Evolutionary conservation across 1,139 yeast genomes (phyloP), one percentile per base, ranked within the genome.

Genomic region (Nakaseomyces uthaithaninus): DNA sequence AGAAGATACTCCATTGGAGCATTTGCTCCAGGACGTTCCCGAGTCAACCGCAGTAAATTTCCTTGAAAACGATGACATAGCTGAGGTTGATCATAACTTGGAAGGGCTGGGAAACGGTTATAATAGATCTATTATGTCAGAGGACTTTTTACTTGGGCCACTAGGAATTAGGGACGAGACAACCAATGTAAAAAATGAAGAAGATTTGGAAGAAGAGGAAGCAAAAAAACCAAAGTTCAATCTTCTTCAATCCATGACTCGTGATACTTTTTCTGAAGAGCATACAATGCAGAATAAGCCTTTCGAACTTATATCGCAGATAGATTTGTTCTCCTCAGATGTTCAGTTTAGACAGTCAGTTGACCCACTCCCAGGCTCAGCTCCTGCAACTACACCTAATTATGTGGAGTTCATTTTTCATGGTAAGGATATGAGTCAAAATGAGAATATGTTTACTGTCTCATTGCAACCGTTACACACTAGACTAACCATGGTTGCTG

Each of bases 41-140:
- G 24, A 19, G 16, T 16, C 24, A n/a, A 19, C 16, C 9, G 12
- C 9, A 5, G 25, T 20, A 4, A 31, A 20, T 7, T 31, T 31
- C 8, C n/a, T 31, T n/a, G 35, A 31, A n/a, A 31, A 31, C 14
- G 35, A 31, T 4, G 35, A 31, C 14, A 31, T 31, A 7, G 18
- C 25, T 2, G 35, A 31, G 6, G 20, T 25, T 31, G 35, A 31
- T 19, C 18, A 56, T 36, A 57, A 57, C 38, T 46, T 55, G 17
- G 62, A 59, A 44, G 61, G 62, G 1, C 39, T 58, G 20, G 63
- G 63, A 11, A 59, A 59, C 42, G 63, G 63, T 5, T 59, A 59
- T 34, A 54, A 56, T 19, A 47, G 60, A 19, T 46, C 54, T 7
- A 34, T 56, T 6, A 40, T 59, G 37, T 43, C 59, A 2, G 57